Percentiles rank a stretch among this genome's conserved stretches.
Evolutionary conservation across 805 yeast genomes (phyloP).

Genomic region (Teunomyces cretensis): DNA sequence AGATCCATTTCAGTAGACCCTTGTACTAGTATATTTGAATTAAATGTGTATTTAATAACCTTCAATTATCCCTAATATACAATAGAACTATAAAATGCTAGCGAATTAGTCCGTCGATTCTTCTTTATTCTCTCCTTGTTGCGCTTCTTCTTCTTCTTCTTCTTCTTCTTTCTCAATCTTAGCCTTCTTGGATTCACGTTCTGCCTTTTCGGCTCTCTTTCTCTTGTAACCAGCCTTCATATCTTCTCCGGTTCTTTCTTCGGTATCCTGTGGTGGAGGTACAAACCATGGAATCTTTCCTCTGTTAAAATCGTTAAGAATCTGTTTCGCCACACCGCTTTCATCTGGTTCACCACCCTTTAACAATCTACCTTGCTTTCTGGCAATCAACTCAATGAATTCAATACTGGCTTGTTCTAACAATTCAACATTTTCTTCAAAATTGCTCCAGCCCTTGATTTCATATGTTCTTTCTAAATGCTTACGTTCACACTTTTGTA

Average conservation of each 20-base stretch:
- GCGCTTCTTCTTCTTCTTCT: conserved; percentile 17
- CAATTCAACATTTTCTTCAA: conserved; percentile 47
- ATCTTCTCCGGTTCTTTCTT: conserved; percentile 56
- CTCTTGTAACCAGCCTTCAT: conserved; percentile 54
- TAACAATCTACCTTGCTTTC: conserved; percentile 87
- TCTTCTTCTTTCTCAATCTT: conserved; percentile 22
- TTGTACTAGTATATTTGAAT: conserved; percentile 1
- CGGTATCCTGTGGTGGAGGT: conserved; percentile 85
- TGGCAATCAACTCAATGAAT: conserved; percentile 85
- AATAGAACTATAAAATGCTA: conserved; percentile 3
- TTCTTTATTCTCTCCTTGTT: conserved; percentile 24
- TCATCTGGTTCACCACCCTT: conserved; percentile 99
- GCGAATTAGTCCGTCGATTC: conserved; percentile 23
- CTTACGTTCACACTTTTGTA: conserved; percentile 80
- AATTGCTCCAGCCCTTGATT: conserved; percentile 77
- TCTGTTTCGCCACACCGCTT: conserved; percentile 84
- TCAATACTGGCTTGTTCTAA: conserved; percentile 51
- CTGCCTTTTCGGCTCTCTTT: conserved; percentile 51
- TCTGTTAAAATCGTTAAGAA: conserved; percentile 91
- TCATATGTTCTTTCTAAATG: conserved; percentile 96
- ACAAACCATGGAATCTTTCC: conserved; percentile 96
- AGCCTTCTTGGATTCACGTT: conserved; percentile 24
- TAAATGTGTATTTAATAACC: conserved; percentile 4
- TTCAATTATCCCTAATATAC: conserved; percentile 5
- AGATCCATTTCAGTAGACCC: conserved; percentile 33